These are phyloP conservation scores for Brassica carinata DNA, from an alignment of 345 rosid species.

Conservation along the genomic window DNA sequence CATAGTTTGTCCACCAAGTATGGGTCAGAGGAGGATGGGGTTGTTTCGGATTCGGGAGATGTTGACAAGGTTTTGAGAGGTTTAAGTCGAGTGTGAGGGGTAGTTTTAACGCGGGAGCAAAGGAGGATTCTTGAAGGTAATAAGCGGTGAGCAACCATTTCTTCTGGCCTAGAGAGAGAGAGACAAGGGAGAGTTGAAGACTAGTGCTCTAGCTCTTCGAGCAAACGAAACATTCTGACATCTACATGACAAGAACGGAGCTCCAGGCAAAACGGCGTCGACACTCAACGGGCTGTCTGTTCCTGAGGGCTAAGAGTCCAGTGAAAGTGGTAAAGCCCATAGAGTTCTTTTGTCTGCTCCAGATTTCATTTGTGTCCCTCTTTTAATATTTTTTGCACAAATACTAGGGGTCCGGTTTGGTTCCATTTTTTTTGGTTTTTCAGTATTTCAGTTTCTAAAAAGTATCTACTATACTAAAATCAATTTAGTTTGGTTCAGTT, in stretches of 20 bases:
- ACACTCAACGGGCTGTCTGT: not conserved
- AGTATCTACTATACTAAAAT: no score
- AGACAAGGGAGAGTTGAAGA: not conserved
- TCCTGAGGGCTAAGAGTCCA: not conserved
- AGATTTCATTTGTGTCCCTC: not conserved
- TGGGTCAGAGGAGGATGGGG: constrained; percentile 32
- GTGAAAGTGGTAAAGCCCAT: not conserved
- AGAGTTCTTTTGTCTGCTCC: not conserved
- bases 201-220: not conserved
- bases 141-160: constrained; percentile 20
- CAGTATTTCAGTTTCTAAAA: no score
- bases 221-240: not conserved
- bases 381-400: no score
- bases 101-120: not conserved
- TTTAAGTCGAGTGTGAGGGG: constrained; percentile 12
- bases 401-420: no score
- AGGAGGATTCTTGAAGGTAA: not conserved
- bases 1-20: constrained; percentile 65
- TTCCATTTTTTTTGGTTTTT: no score
- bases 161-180: not conserved
- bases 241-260: not conserved
- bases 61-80: constrained; percentile 31
- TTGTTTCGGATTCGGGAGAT: constrained; percentile 23
- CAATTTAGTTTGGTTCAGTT: no score
- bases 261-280: not conserved